These are phyloP conservation scores for Cupressus sempervirens DNA, from an alignment of 75 land plant species.

Conservation along the genomic window DNA sequence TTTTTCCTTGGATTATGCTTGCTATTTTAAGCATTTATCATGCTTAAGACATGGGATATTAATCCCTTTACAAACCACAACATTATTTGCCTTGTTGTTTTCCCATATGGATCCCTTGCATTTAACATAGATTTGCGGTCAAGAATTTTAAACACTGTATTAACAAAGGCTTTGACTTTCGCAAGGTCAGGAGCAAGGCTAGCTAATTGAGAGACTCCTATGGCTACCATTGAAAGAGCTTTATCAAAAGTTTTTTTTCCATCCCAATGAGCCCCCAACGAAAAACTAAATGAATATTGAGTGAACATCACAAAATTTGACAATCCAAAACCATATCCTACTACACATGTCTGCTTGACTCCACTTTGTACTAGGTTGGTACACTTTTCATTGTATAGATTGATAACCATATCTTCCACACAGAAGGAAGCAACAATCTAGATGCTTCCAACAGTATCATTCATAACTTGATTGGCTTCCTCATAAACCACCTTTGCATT, in stretches of 20 bases:
- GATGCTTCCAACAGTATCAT: slow-evolving; percentile 79
- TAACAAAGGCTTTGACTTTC: no score
- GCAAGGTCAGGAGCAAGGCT: slow-evolving; percentile 24
- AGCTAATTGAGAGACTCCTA: slow-evolving; percentile 62
- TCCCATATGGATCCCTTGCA: slow-evolving; percentile 31
- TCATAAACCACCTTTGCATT: slow-evolving; percentile 50
- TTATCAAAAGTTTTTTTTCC: slow-evolving; percentile 54
- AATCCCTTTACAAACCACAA: no score
- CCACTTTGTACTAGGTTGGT: slow-evolving; percentile 48
- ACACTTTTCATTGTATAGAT: slow-evolving; percentile 59
- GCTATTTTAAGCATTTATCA: no score
- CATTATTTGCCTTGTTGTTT: no score
- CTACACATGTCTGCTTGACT: slow-evolving; percentile 52
- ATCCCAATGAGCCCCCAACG: slow-evolving; percentile 59
- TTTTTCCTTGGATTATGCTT: no score
- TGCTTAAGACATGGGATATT: no score
- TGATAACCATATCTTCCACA: slow-evolving; percentile 68
- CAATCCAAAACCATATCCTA: slow-evolving; percentile 58
- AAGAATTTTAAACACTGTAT: no score
- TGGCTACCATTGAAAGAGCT: slow-evolving; percentile 62
- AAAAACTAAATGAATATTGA: slow-evolving; percentile 64
- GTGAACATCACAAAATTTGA: slow-evolving; percentile 52
- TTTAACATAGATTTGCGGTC: slow-evolving; percentile 57
- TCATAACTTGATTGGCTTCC: slow-evolving; percentile 86
- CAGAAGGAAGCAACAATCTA: slow-evolving; percentile 85